These are phyloP conservation scores for Brassica incana DNA, from an alignment of 345 rosid species.

Conservation along the genomic window DNA sequence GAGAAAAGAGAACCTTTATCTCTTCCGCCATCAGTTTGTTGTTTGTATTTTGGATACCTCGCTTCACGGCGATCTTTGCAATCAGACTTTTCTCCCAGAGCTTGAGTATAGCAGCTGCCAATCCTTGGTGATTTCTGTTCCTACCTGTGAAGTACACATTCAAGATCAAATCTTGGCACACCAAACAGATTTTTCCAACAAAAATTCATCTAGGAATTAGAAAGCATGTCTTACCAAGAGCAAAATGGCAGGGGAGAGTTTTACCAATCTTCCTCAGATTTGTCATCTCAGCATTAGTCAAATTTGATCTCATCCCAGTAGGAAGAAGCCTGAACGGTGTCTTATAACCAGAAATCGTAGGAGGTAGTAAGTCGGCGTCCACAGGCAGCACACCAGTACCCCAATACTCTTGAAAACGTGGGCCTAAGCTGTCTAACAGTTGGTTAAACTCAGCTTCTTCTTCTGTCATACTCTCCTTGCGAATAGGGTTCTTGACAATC, in stretches of 20 bases:
- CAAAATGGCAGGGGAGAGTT: conserved; percentile 93
- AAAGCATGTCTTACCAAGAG: conserved; percentile 67
- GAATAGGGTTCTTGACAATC: conserved; percentile 37
- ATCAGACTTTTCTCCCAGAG: conserved; percentile 93
- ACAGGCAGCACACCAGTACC: conserved; percentile 97
- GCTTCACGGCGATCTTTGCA: conserved; percentile 88
- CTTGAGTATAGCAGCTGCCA: conserved; percentile 81
- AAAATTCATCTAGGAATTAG: conserved; percentile 14
- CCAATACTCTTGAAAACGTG: conserved; percentile 97
- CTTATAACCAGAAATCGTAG: conserved; percentile 73
- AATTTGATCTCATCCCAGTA: conserved; percentile 82
- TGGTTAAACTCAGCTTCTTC: conserved; percentile 78
- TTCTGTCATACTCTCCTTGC: conserved; percentile 54
- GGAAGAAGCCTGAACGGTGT: conserved; percentile 99
- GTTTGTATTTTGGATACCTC: conserved; percentile 97
- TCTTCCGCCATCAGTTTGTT: conserved; percentile 97
- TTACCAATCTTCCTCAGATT: conserved; percentile 83
- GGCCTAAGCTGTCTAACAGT: conserved; percentile 84
- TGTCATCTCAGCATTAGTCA: conserved; percentile 97
- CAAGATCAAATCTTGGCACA: conserved; percentile 7
- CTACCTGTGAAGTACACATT: conserved; percentile 60
- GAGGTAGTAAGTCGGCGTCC: conserved; percentile 91
- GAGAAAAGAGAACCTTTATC: conserved; percentile 63
- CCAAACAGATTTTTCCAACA: conserved; percentile 19
- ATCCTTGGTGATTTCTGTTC: conserved; percentile 95